Evolutionary conservation across 2,329 filamentous ascomycete genomes (phyloP).

Genomic region (Colletotrichum somersetense): DNA sequence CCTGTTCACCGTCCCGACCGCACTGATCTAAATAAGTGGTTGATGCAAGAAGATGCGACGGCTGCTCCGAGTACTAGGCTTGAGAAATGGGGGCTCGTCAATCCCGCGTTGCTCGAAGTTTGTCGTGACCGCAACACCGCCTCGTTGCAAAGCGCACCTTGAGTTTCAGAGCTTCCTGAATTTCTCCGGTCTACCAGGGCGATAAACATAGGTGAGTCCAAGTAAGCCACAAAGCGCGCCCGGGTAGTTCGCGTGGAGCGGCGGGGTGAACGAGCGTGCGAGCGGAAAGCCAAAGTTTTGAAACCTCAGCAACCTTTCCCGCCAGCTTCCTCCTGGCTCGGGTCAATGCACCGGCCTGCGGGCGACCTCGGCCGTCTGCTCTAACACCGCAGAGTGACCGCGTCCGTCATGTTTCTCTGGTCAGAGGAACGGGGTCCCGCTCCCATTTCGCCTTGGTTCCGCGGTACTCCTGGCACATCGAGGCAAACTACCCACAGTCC

Average conservation of each 20-base stretch:
- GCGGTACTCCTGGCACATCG: slow-evolving; percentile 21
- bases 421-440: background rate
- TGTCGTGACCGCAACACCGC: background rate
- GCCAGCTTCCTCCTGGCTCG: slow-evolving; percentile 25
- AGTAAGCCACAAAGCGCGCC: background rate
- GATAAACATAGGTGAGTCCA: background rate
- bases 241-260: background rate
- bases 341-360: slow-evolving; percentile 26
- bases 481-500: background rate
- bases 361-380: slow-evolving; percentile 18
- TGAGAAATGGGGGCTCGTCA: background rate
- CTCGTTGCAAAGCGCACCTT: slow-evolving; percentile 6
- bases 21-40: slow-evolving; percentile 23
- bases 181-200: background rate
- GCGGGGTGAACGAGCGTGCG: slow-evolving; percentile 3
- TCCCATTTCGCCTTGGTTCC: slow-evolving; percentile 4
- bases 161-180: background rate
- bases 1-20: slow-evolving; percentile 12
- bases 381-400: slow-evolving; percentile 22
- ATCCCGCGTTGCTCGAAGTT: slow-evolving; percentile 4
- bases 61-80: background rate
- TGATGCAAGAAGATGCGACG: background rate
- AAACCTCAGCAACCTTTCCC: slow-evolving; percentile 22
- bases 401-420: slow-evolving; percentile 25
- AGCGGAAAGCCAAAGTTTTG: slow-evolving; percentile 16